Base-by-base conservation (phyloP, 2,329 filamentous ascomycete genomes). In the Curvularia spicifera region DNA sequence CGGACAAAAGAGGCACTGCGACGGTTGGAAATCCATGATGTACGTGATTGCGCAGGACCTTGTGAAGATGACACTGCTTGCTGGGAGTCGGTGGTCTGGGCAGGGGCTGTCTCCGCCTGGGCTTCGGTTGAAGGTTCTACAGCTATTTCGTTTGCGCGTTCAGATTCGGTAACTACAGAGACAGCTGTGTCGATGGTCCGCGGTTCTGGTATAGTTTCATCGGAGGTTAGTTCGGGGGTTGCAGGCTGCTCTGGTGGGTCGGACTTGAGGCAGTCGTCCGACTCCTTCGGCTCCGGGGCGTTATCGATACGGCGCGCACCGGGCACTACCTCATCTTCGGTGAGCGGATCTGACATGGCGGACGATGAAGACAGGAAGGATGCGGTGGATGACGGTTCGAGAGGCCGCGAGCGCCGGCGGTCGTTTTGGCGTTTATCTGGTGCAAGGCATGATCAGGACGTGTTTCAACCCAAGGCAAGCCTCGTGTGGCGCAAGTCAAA, bases 351-450 rank as follows among this genome's bases (percentile, higher is more conserved):
- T 20, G 73, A 76, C 72, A 76, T 73, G 61, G 59, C 71, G 37
- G 73, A 75, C 9, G 73, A 76, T 29, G 72, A 74, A 33, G 72
- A 76, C 72, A 76, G 72, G 7, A 75, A 61, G 28, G 70, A 69
- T 18, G 74, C 65, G 24, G 65, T 68, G 5, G 74, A 75, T 24
- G 74, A 71, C 22, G 66, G 61, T 22, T 76, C 72, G 37, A 96
- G 83, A 46, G 93, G 93, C 67, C 91, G 89, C 54, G 91, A 92
- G 80, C 94, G 96, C 66, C 94, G 87, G 69, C 94, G 87, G 76
- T 96, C 91, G 78, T 96, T 97, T 77, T 98, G 94, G 65, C 94
- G 86, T 72, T 93, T 87, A 73, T 63, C 60, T 63, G 40, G 42
- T 37, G 43, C 51, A 56, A 45, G 18, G 46, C 37, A 37, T 46